Evolutionary conservation across 1,284 basidiomycete genomes (phyloP).

Genomic region (Cutaneotrichosporon dermatis): DNA sequence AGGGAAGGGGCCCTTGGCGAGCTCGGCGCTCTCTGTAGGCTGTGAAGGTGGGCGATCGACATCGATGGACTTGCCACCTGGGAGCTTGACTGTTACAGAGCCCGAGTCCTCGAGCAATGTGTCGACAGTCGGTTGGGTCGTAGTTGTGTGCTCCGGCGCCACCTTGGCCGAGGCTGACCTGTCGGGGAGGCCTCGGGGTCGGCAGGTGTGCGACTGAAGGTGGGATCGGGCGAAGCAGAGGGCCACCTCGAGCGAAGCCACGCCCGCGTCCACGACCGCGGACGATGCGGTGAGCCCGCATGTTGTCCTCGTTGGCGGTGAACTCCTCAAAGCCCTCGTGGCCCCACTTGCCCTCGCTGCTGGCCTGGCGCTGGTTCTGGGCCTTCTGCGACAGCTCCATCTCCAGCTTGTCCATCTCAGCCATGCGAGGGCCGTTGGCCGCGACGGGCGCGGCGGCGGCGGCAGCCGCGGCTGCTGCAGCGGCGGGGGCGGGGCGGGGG

Average conservation of each 20-base stretch:
- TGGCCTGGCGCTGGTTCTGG: neutral
- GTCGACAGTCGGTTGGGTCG: slow-evolving; percentile 26
- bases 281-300: slow-evolving; percentile 10
- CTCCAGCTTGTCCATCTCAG: slow-evolving; percentile 37
- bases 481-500: neutral
- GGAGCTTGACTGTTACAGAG: slow-evolving; percentile 33
- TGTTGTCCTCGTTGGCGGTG: slow-evolving; percentile 8
- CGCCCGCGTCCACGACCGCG: slow-evolving; percentile 18
- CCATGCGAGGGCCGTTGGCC: neutral
- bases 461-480: neutral
- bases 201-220: slow-evolving; percentile 9
- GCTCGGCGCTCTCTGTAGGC: slow-evolving; percentile 4
- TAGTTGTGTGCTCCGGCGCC: slow-evolving; percentile 4
- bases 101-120: slow-evolving; percentile 25
- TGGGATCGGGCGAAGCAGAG: slow-evolving; percentile 1
- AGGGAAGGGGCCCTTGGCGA: slow-evolving; percentile 11
- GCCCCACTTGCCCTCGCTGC: slow-evolving; percentile 30
- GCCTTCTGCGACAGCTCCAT: slow-evolving; percentile 14
- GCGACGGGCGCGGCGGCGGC: no score
- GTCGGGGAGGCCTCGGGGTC: slow-evolving; percentile 20
- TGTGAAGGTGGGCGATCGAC: slow-evolving; percentile 11
- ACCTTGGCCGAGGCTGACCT: slow-evolving; percentile 1
- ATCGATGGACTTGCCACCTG: slow-evolving; percentile 18
- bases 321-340: slow-evolving; percentile 40
- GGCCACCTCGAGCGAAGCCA: slow-evolving; percentile 5